Percentiles rank a stretch among this genome's conserved stretches.
Conservation (phyloP, 306 rosid species). For the Begonia peltatifolia region DNA sequence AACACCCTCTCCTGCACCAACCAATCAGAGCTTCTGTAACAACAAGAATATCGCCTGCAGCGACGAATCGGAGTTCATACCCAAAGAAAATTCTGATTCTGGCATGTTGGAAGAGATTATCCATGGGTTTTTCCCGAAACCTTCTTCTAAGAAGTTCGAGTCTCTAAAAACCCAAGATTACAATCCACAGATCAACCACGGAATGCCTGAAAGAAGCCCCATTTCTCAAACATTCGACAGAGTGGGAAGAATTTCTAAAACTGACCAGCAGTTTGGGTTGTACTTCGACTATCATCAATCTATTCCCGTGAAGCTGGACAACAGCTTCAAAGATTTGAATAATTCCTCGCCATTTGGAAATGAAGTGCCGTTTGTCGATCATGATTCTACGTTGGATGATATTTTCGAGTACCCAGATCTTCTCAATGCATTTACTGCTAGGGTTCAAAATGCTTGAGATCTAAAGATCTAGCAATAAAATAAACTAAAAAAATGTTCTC, state of each 20-base stretch:
- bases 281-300: background rate
- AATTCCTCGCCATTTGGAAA: conserved; percentile 13
- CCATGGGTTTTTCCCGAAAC: conserved; percentile 33
- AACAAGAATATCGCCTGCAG: background rate
- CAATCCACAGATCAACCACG: background rate
- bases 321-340: background rate
- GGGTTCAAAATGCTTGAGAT: conserved; percentile 33
- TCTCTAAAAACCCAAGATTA: background rate
- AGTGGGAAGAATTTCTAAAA: too few species aligned
- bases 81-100: conserved; percentile 38
- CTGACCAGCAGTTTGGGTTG: too few species aligned
- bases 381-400: conserved; percentile 18
- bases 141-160: conserved; percentile 12
- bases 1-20: background rate
- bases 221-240: too few species aligned
- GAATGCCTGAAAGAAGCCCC: background rate
- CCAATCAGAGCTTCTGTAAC: background rate
- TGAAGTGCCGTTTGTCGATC: conserved; percentile 11
- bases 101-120: conserved; percentile 76
- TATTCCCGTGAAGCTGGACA: conserved; percentile 13
- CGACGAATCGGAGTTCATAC: conserved; percentile 27
- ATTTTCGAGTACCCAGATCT: conserved; percentile 43
- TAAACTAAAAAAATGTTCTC: background rate
- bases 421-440: conserved; percentile 27
- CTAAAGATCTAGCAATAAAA: too few species aligned